Evolutionary conservation across 176 grass and related monocot genomes (phyloP), one percentile per base, ranked within the genome.

Genomic region (Olyra latifolia): DNA sequence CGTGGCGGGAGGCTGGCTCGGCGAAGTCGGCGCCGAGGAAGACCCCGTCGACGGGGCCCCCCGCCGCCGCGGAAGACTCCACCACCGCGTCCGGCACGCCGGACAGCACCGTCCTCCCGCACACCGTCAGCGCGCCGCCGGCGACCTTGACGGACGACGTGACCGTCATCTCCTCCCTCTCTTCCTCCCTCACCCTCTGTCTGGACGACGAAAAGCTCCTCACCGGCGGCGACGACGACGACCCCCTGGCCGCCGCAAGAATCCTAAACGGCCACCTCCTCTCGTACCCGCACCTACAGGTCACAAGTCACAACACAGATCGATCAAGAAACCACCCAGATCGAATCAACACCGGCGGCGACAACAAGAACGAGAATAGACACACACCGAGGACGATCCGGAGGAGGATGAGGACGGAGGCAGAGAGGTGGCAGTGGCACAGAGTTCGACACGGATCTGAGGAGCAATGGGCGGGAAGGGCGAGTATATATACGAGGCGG

Each of bases 1-100:
- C 84, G 40, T 98, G 95, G 8, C 90, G 88, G 35, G 69, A 85
- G 13, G 70, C 83, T 23, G 78, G 73, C 9, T 42, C 23, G 1
- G 81, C 9, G 64, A 95, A 86, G 35, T 91, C 69, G 16, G 90
- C 90, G 39, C 92, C 95, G 78, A 98, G 17, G 76, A 95, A 98
- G 69, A 98, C 41, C 64, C 95, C 95, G 8, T 98, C 90, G 12
- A 98, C 81, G 0, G 88, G 59, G 11, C 88, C 92, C 42, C 59
- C 63, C 47, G 76, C 84, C 8, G 85, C 83, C 0, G 95, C 92
- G 3, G 92, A 86, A n/a, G 85, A 87, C 41, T 88, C 71, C 24
- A 77, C 48, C 22, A 91, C 90, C 10, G 86, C 71, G 53, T 88
- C 83, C 7, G 92, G 88, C 16, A 98, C 88, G 10, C 81, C 75